Evolutionary conservation across 331 rosid species (phyloP).

Genomic region (Rhamnella rubrinervis): DNA sequence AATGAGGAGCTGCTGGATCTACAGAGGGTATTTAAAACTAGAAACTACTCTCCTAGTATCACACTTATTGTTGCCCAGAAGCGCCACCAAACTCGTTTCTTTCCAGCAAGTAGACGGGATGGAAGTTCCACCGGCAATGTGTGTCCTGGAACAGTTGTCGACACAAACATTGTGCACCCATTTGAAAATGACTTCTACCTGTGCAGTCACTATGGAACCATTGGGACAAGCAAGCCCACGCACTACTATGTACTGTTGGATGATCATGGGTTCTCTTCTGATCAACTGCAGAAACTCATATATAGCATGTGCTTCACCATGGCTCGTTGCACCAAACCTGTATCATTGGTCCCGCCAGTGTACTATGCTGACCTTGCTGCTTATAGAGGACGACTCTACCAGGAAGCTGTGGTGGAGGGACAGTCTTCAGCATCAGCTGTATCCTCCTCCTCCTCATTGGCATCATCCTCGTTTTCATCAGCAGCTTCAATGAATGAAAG

Average conservation of each 20-base stretch:
- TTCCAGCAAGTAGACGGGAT: constrained; percentile 39
- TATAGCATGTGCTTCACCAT: constrained; percentile 72
- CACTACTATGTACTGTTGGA: constrained; percentile 81
- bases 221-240: constrained; percentile 87
- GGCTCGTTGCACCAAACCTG: constrained; percentile 88
- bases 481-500: constrained; percentile 31
- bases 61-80: constrained; percentile 79
- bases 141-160: constrained; percentile 74
- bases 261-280: constrained; percentile 68
- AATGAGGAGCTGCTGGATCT: constrained; percentile 68
- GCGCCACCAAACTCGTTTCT: constrained; percentile 71
- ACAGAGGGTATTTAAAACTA: constrained; percentile 33
- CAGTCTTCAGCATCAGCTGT: constrained; percentile 28
- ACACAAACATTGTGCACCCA: constrained; percentile 56
- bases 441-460: constrained; percentile 22
- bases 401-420: constrained; percentile 43
- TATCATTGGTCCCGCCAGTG: constrained; percentile 75
- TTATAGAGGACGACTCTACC: constrained; percentile 68
- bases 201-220: constrained; percentile 67
- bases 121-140: constrained; percentile 49
- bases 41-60: constrained; percentile 49
- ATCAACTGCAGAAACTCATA: constrained; percentile 62
- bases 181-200: constrained; percentile 79
- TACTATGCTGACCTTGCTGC: constrained; percentile 87
- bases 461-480: constrained; percentile 21